Conservation (phyloP, 768 basidiomycete species). For the Austroboletus eburneus region DNA sequence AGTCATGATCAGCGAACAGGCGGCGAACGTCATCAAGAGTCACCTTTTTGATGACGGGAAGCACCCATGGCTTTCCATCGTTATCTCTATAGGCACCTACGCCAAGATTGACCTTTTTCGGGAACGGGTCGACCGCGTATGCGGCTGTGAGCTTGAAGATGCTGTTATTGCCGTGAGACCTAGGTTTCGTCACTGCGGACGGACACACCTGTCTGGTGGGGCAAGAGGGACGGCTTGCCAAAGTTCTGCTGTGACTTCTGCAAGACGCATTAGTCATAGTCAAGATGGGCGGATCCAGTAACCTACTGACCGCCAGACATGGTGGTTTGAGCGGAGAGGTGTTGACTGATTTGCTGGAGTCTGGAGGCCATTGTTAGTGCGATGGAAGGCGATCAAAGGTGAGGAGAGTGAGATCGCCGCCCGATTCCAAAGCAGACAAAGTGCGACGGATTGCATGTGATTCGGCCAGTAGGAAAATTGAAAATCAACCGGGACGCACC, state of each 20-base stretch:
- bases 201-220: conserved; percentile 70
- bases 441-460: conserved; percentile 17
- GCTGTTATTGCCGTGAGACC: no score
- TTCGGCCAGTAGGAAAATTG: conserved; percentile 2
- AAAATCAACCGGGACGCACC: conserved; percentile 8
- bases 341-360: conserved; percentile 55
- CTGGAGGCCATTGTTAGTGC: conserved; percentile 47
- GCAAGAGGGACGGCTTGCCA: conserved; percentile 80
- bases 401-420: neutral
- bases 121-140: conserved; percentile 74
- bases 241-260: no score
- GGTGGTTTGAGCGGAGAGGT: conserved; percentile 39
- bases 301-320: conserved; percentile 60
- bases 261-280: neutral
- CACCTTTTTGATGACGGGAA: conserved; percentile 89
- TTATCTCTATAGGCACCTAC: conserved; percentile 93
- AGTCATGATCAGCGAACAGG: no score
- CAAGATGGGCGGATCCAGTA: conserved; percentile 7
- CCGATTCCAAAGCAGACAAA: neutral
- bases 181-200: no score
- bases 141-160: conserved; percentile 90
- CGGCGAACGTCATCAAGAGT: conserved; percentile 11
- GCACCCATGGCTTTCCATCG: conserved; percentile 83
- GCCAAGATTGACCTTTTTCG: conserved; percentile 85
- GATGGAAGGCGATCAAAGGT: neutral